These are phyloP conservation scores for Puya raimondii DNA, from an alignment of 176 grass and related monocot genomes.

Conservation along the genomic window DNA sequence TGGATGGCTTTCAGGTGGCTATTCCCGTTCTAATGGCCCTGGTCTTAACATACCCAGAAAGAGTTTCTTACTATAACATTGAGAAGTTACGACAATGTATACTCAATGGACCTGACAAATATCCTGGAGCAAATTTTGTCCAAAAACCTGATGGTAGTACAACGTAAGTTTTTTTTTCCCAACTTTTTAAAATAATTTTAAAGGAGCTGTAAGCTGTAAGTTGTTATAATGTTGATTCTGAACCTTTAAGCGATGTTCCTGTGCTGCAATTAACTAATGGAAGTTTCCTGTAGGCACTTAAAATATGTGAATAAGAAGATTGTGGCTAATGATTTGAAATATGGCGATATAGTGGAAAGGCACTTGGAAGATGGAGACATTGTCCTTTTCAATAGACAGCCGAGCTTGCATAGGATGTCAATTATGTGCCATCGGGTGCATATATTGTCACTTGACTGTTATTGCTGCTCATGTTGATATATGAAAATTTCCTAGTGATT, in stretches of 20 bases:
- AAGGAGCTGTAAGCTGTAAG: conserved; percentile 4
- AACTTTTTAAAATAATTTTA: not conserved
- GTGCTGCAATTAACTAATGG: not conserved
- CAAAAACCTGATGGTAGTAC: conserved; percentile 46
- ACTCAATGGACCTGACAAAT: conserved; percentile 78
- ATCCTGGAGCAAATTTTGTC: conserved; percentile 90
- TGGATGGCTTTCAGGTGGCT: conserved; percentile 53
- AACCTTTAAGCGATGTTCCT: conserved; percentile 11
- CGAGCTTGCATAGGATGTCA: conserved; percentile 97
- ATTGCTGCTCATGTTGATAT: conserved; percentile 13
- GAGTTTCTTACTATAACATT: conserved; percentile 75
- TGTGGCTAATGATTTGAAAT: conserved; percentile 71
- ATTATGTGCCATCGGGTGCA: conserved; percentile 91
- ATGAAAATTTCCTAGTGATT: conserved; percentile 14
- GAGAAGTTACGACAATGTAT: conserved; percentile 80
- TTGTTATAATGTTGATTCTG: conserved; percentile 11
- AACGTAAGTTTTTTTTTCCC: conserved; percentile 48
- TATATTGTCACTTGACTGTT: conserved; percentile 8
- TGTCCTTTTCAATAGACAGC: conserved; percentile 95
- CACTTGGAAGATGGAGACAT: conserved; percentile 96
- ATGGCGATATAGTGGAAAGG: conserved; percentile 80
- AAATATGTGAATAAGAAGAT: conserved; percentile 71
- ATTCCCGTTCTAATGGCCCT: conserved; percentile 83
- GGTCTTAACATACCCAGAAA: conserved; percentile 85
- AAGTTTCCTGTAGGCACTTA: conserved; percentile 53